A percentile compares a stretch with the other conserved stretches of the same genome.
phyloP scores from a whole-genome alignment of 148 eudicot genomes.

The Chenopodium formosanum region DNA sequence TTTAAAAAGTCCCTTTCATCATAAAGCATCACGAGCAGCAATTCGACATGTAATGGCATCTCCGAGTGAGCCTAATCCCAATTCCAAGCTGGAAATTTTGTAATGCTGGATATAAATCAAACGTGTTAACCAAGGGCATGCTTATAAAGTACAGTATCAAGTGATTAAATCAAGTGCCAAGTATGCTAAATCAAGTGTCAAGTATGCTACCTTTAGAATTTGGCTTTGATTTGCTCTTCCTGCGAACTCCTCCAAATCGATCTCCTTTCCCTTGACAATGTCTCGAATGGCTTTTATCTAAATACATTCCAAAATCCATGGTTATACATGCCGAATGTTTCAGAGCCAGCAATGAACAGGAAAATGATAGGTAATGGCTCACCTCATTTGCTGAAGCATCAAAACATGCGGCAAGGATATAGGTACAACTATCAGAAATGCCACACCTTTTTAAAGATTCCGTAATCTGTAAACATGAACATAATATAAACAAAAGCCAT shows the following conservation, averaged over 20 bases:
- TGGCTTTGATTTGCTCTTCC: conserved; percentile 67
- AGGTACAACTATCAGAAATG: conserved; percentile 68
- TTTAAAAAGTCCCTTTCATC: conserved; percentile 9
- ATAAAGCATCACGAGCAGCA: conserved; percentile 90
- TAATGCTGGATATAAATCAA: conserved; percentile 51
- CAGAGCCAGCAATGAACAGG: not conserved
- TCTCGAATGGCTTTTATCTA: conserved; percentile 19
- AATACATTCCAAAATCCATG: not conserved
- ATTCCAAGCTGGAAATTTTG: conserved; percentile 65
- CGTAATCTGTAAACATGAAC: conserved; percentile 50
- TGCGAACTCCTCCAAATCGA: conserved; percentile 66
- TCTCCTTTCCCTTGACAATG: conserved; percentile 55
- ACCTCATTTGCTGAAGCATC: conserved; percentile 77
- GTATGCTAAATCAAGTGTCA: not conserved
- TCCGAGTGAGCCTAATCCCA: conserved; percentile 64
- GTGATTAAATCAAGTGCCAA: not conserved
- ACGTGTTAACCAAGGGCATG: not conserved
- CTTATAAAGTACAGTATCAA: not conserved
- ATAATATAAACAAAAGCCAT: not conserved
- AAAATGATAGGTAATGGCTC: conserved; percentile 15
- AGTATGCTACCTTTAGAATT: conserved; percentile 65
- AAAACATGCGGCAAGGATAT: conserved; percentile 82
- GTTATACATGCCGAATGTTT: conserved; percentile 6
- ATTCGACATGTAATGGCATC: conserved; percentile 90
- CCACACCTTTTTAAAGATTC: conserved; percentile 95